These are phyloP conservation scores for Starmerella kuoi DNA, from an alignment of 805 yeast species.

Conservation along the genomic window DNA sequence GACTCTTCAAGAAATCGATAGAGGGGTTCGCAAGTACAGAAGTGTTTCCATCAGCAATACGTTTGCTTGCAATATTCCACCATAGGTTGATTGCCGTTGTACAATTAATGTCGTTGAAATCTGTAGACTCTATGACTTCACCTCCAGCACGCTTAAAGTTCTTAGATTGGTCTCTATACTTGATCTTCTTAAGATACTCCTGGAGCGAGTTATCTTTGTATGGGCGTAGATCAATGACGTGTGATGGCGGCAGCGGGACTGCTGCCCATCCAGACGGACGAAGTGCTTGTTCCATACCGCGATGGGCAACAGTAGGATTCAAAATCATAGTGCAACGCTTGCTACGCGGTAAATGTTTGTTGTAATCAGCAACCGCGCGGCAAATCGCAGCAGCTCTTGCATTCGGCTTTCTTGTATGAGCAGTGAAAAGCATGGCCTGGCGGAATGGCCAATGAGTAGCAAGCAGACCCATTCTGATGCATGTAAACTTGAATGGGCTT, in stretches of 20 bases:
- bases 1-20: conserved; percentile 25
- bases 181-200: conserved; percentile 34
- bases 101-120: conserved; percentile 30
- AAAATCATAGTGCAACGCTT: conserved; percentile 30
- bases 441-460: conserved; percentile 39
- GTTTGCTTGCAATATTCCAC: conserved; percentile 33
- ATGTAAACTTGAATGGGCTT: conserved; percentile 28
- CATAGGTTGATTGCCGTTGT: conserved; percentile 29
- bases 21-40: conserved; percentile 32
- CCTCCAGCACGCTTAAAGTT: conserved; percentile 31
- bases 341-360: conserved; percentile 22
- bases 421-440: conserved; percentile 32
- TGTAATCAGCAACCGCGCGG: conserved; percentile 32
- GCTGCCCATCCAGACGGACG: conserved; percentile 33
- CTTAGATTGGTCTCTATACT: conserved; percentile 33
- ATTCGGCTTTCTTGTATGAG: conserved; percentile 33
- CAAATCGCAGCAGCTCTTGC: conserved; percentile 34
- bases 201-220: conserved; percentile 26
- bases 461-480: conserved; percentile 33
- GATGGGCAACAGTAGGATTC: conserved; percentile 32
- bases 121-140: conserved; percentile 28
- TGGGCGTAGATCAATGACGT: conserved; percentile 34
- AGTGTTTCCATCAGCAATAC: conserved; percentile 32
- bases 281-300: conserved; percentile 29
- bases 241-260: conserved; percentile 32